These are phyloP conservation scores for Nakazawaea populi DNA, from an alignment of 805 yeast genomes.

Conservation along the genomic window DNA sequence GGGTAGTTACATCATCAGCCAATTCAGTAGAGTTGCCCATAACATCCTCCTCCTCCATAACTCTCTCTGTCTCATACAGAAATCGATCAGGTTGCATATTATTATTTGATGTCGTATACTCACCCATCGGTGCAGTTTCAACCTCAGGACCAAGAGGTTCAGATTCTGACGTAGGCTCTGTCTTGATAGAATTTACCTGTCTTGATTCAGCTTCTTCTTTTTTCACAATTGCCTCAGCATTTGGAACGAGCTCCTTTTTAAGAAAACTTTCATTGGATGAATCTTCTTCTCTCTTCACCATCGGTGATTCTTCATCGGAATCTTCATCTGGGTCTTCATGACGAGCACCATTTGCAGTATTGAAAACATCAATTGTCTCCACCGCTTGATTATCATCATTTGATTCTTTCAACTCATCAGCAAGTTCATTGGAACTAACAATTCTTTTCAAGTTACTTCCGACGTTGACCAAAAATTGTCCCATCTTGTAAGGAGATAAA, in stretches of 20 bases:
- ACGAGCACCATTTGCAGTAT: background rate
- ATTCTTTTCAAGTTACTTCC: conserved; percentile 8
- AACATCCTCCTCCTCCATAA: conserved; percentile 8
- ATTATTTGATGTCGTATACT: no score
- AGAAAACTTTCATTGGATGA: no score
- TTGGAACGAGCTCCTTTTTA: no score
- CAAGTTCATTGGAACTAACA: background rate
- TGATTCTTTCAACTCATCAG: background rate
- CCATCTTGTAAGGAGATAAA: conserved; percentile 8
- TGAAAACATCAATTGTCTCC: background rate
- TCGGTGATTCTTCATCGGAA: background rate
- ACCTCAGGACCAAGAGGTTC: background rate
- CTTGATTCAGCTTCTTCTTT: background rate
- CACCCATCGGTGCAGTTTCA: no score
- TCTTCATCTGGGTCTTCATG: background rate
- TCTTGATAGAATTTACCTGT: no score
- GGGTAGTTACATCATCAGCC: conserved; percentile 13
- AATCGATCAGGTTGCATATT: no score
- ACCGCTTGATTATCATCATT: background rate
- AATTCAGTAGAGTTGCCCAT: conserved; percentile 40
- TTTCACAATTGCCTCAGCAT: background rate
- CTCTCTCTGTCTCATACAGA: no score
- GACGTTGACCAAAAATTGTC: conserved; percentile 8
- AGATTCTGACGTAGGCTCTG: background rate
- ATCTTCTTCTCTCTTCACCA: no score